These are phyloP conservation scores for Pyrenophora seminiperda DNA, from an alignment of 2,329 filamentous ascomycete genomes.

Conservation along the genomic window DNA sequence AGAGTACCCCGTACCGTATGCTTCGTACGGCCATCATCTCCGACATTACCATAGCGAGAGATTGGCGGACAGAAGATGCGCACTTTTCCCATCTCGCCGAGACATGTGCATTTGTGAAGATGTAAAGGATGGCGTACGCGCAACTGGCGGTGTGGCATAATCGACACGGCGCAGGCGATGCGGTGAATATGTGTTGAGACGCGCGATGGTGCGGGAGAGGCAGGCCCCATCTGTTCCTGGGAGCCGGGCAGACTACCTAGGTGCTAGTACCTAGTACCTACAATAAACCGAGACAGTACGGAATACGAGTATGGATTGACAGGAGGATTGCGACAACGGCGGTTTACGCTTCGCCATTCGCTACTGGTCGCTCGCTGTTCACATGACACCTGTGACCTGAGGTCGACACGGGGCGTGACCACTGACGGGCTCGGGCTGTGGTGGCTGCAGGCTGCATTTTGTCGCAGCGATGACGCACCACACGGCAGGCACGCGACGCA, in stretches of 20 bases:
- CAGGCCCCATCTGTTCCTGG: constrained; percentile 6
- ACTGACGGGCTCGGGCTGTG: no score
- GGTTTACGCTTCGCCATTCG: no score
- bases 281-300: neutral
- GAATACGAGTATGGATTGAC: neutral
- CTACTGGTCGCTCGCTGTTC: neutral
- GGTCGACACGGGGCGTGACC: no score
- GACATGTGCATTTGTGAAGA: neutral
- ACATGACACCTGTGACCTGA: neutral
- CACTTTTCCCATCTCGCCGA: neutral
- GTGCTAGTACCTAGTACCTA: no score
- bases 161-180: constrained; percentile 11
- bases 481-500: constrained; percentile 16
- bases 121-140: constrained; percentile 3
- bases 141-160: constrained; percentile 29
- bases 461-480: constrained; percentile 15
- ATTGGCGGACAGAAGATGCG: neutral
- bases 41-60: neutral
- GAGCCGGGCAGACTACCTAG: no score
- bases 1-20: no score
- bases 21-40: no score
- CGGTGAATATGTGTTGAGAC: constrained; percentile 25
- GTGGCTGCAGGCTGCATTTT: no score
- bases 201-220: constrained; percentile 11
- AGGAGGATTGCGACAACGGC: no score